Conservation (phyloP, 2,329 filamentous ascomycete species). For the Talaromyces rugulosus region DNA sequence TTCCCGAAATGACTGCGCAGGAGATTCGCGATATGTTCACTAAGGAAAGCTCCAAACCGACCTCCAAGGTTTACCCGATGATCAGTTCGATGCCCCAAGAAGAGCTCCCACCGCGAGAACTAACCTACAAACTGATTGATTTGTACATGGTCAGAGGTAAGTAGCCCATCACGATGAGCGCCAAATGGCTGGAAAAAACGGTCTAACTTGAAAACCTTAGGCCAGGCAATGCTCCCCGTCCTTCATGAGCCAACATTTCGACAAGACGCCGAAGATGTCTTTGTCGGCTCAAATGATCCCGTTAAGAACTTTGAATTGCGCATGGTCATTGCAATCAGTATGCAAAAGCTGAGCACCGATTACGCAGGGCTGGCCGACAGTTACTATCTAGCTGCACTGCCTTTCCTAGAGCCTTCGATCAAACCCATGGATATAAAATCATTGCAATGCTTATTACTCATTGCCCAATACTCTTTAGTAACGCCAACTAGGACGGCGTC, state of each 20-base stretch:
- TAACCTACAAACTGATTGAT: constrained; percentile 75
- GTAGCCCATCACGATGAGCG: constrained; percentile 17
- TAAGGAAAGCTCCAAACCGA: constrained; percentile 62
- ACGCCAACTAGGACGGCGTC: constrained; percentile 89
- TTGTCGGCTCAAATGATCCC: constrained; percentile 67
- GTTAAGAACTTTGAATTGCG: constrained; percentile 85
- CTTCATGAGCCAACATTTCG: constrained; percentile 79
- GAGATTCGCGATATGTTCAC: constrained; percentile 65
- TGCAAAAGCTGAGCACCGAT: constrained; percentile 84
- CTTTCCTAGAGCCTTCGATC: constrained; percentile 75
- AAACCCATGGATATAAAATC: constrained; percentile 86
- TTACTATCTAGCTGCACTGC: constrained; percentile 87
- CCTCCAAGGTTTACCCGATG: constrained; percentile 81
- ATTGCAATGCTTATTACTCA: constrained; percentile 80
- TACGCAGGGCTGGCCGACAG: constrained; percentile 94
- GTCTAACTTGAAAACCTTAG: constrained; percentile 42
- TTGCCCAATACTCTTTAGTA: constrained; percentile 86
- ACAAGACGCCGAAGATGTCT: constrained; percentile 74
- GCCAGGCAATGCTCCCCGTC: constrained; percentile 81
- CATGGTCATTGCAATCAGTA: constrained; percentile 89
- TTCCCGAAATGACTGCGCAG: constrained; percentile 68
- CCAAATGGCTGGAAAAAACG: background rate
- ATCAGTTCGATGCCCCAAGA: constrained; percentile 79
- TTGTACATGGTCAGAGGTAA: constrained; percentile 81
- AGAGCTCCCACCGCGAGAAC: constrained; percentile 65